Percentiles rank a stretch among this genome's conserved stretches.
phyloP scores from a whole-genome alignment of 148 eudicot genomes.

The Cornus kousa region DNA sequence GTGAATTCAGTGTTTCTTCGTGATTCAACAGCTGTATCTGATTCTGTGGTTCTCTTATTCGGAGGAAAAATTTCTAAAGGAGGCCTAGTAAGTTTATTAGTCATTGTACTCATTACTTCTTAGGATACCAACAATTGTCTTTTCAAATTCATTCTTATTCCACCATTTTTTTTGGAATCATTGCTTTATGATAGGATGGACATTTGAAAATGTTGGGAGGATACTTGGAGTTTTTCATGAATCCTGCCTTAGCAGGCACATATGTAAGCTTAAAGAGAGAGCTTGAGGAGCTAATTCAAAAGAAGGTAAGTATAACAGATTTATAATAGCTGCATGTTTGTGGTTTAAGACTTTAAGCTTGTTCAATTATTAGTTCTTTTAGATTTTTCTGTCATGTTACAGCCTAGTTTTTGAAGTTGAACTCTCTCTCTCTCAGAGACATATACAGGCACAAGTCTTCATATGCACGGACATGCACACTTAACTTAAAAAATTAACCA shows the following conservation, averaged over 20 bases:
- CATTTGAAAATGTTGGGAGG: slow-evolving; percentile 96
- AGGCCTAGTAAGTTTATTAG: slow-evolving; percentile 46
- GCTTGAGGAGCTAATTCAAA: slow-evolving; percentile 73
- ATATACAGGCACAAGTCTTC: not conserved
- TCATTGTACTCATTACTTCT: slow-evolving; percentile 11
- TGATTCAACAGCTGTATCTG: slow-evolving; percentile 94
- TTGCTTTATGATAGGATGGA: slow-evolving; percentile 56
- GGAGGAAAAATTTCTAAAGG: slow-evolving; percentile 78
- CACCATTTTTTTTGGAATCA: not conserved
- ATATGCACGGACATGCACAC: not conserved
- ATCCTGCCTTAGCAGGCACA: slow-evolving; percentile 65
- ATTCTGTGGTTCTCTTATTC: slow-evolving; percentile 79
- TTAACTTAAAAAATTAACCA: not conserved
- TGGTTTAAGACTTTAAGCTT: not conserved
- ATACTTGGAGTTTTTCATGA: slow-evolving; percentile 93
- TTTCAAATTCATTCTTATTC: not conserved
- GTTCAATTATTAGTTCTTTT: too few relatives aligned
- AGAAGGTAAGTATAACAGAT: slow-evolving; percentile 43
- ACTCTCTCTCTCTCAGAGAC: not conserved
- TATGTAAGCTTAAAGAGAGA: slow-evolving; percentile 67
- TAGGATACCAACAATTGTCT: not conserved
- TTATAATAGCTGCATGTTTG: not conserved
- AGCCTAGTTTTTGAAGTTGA: not conserved
- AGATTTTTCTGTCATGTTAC: not conserved
- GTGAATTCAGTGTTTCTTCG: slow-evolving; percentile 87